A percentile compares a stretch with the other conserved stretches of the same genome.
Conservation (phyloP, 345 rosid genomes). For the Eucalyptus leucophloia region DNA sequence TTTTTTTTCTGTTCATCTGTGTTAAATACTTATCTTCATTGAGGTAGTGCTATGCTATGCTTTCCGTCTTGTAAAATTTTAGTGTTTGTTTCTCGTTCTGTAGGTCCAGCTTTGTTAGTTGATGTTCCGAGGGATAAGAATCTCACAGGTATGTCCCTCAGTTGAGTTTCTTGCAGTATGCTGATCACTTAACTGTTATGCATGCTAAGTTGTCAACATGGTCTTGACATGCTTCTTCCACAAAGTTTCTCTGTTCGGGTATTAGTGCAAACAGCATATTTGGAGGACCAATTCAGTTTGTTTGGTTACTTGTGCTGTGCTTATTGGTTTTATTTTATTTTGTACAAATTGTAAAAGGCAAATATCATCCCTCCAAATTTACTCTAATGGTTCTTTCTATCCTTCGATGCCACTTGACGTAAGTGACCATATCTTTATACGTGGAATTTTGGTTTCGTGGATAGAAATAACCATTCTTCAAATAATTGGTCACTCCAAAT, state of each 20-base stretch:
- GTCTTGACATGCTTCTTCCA: background rate
- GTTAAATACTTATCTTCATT: background rate
- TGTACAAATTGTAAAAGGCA: background rate
- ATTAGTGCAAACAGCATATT: background rate
- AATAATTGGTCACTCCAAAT: background rate
- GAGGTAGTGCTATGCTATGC: background rate
- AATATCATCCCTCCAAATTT: background rate
- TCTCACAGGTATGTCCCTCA: slow-evolving; percentile 41
- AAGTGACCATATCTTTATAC: background rate
- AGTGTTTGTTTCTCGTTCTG: background rate
- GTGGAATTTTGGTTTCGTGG: background rate
- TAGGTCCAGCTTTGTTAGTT: slow-evolving; percentile 45
- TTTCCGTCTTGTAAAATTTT: background rate
- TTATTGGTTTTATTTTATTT: background rate
- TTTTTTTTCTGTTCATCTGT: background rate
- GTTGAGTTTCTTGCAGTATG: background rate
- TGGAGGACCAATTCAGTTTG: background rate
- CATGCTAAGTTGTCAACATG: background rate
- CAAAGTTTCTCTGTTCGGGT: background rate
- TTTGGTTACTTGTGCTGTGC: background rate
- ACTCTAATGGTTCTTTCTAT: background rate
- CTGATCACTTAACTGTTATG: background rate
- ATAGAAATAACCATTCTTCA: background rate
- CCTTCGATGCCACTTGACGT: background rate
- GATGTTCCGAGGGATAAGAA: slow-evolving; percentile 56